Base-by-base conservation (phyloP, 805 yeast species). In the Jamesozyma lodderae region DNA sequence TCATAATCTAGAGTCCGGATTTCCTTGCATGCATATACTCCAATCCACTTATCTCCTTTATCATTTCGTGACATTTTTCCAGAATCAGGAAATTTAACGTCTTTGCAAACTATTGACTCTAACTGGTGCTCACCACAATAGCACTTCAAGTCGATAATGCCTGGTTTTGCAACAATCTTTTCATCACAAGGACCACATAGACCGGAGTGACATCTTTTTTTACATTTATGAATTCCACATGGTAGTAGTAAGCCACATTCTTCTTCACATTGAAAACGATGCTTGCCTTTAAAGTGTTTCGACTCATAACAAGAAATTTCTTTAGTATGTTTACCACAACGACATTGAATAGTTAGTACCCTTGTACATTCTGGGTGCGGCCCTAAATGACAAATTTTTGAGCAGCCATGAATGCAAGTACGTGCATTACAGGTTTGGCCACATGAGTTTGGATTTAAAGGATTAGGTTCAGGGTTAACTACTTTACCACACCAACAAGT, bases 401-500 rank as follows among this genome's bases (percentile, higher is more conserved):
- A 60, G 53, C 96, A 87, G 3, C 76, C 73, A 55, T 87, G 96
- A 2, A 77, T 69, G 55, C 96, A 82, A 1, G 60, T 56, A 36
- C 79, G 66, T 23, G 73, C 69, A 27, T 66, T 63, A 63, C 96
- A 87, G 0, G 84, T 69, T 53, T 82, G 87, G 2, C 95, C 95
- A 67, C 96, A 88, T 35, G 92, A 79, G 47, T 87, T 92, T 0
- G 96, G 95, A 35, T 69, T 63, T 36, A 78, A 59, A 15, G 68
- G 59, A 49, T 79, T 77, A 1, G 69, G 59, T 4, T 56, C 63
- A 0, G 96, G 96, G 45, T 82, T 75, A 15, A 73, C 63, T 2
- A 70, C 72, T 50, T 83, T 81, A 1, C 88, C 90, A 67, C 96
- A 87, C 96, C 96, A 87, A 54, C 96, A 87, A 1, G 63, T 52